Evolutionary conservation across 164 flowering plant genomes (phyloP).

Genomic region (Cinnamomum chago): DNA sequence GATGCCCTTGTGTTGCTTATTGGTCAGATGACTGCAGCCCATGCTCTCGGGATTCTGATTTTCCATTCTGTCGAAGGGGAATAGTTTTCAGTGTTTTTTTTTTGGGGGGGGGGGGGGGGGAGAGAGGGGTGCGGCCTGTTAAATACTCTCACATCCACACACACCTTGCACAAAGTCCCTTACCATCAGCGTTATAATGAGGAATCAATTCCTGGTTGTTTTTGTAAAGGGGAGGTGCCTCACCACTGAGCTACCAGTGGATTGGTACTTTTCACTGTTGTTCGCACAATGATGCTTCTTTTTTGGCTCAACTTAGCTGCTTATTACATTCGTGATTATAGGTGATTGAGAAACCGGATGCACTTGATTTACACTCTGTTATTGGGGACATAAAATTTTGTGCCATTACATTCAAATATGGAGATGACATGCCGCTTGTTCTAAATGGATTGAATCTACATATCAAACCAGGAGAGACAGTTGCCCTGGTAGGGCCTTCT

Average conservation of each 20-base stretch:
- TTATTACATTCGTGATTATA: conserved; percentile 21
- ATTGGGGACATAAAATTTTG: conserved; percentile 70
- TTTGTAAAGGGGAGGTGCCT: too few relatives aligned
- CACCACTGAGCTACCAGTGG: too few relatives aligned
- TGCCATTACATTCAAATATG: conserved; percentile 63
- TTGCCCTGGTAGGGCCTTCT: conserved; percentile 93
- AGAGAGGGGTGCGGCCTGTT: too few relatives aligned
- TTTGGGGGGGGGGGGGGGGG: too few relatives aligned
- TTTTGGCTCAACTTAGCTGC: conserved; percentile 4
- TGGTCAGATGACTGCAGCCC: too few relatives aligned
- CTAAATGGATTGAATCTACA: conserved; percentile 71
- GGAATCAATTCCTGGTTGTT: too few relatives aligned
- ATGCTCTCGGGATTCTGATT: background rate
- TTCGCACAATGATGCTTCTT: background rate
- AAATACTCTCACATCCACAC: too few relatives aligned
- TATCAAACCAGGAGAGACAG: conserved; percentile 82
- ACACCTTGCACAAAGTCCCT: too few relatives aligned
- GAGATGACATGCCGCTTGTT: conserved; percentile 56
- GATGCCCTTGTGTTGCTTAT: background rate
- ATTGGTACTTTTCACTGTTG: background rate
- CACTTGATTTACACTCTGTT: conserved; percentile 50
- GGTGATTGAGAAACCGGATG: conserved; percentile 70
- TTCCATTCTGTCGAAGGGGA: background rate
- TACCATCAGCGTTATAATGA: too few relatives aligned
- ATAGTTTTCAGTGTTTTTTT: too few relatives aligned